Evolutionary conservation across 805 yeast genomes (phyloP).

Genomic region (Wickerhamia fluorescens): DNA sequence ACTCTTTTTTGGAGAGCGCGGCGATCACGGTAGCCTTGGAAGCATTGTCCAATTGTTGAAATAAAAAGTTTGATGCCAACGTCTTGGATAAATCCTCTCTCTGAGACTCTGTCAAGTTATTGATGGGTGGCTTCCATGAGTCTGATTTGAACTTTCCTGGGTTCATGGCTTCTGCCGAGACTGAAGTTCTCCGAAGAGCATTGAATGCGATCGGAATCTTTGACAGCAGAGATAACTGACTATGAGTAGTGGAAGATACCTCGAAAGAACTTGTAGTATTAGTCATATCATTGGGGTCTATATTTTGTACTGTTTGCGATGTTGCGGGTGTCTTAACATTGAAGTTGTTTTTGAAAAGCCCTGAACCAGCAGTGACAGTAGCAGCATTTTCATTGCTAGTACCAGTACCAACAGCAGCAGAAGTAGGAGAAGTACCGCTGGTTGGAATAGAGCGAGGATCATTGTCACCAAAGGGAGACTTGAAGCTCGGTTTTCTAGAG

Average conservation of each 20-base stretch:
- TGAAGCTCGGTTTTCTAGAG: conserved; percentile 42
- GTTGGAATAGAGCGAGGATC: conserved; percentile 51
- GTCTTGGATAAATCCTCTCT: conserved; percentile 59
- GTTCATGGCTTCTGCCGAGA: conserved; percentile 80
- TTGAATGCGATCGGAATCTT: conserved; percentile 56
- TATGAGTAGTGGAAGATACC: conserved; percentile 12
- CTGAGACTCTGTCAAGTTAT: conserved; percentile 57
- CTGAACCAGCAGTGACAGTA: conserved; percentile 7
- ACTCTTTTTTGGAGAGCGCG: conserved; percentile 73
- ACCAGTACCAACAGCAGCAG: too few relatives aligned
- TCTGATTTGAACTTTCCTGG: conserved; percentile 63
- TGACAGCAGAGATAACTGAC: conserved; percentile 12
- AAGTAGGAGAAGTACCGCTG: conserved; percentile 4
- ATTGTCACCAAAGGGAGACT: conserved; percentile 55
- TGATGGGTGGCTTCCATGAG: conserved; percentile 68
- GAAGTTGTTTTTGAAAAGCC: conserved; percentile 10
- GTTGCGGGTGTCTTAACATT: conserved; percentile 8
- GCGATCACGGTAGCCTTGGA: conserved; percentile 70
- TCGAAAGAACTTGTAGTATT: conserved; percentile 11
- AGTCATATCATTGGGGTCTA: conserved; percentile 10
- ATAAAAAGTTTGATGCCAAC: conserved; percentile 76
- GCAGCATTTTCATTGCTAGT: too few relatives aligned
- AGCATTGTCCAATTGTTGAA: conserved; percentile 73
- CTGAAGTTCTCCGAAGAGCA: conserved; percentile 82
- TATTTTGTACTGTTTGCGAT: conserved; percentile 4